phyloP scores from a whole-genome alignment of 257 asterid species.

The Paulownia fortunei region DNA sequence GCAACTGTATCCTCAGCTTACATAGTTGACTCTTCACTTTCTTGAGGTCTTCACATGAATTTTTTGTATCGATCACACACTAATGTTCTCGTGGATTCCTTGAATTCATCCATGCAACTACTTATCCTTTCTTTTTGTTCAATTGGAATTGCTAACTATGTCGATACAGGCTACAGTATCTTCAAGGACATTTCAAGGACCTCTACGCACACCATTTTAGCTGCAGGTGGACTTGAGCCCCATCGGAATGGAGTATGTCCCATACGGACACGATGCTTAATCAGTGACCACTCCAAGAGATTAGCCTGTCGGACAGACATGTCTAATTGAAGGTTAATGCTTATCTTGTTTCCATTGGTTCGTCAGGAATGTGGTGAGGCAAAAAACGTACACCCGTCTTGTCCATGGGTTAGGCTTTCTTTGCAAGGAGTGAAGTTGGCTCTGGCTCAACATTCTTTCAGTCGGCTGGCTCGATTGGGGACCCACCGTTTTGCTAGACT shows the following conservation, averaged over 20 bases:
- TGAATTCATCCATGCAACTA: background rate
- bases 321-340: constrained; percentile 33
- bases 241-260: background rate
- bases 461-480: background rate
- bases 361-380: constrained; percentile 39
- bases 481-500: background rate
- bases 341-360: constrained; percentile 42
- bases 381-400: constrained; percentile 32
- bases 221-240: constrained; percentile 46
- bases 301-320: constrained; percentile 11
- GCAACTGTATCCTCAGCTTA: background rate
- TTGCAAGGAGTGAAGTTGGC: constrained; percentile 11
- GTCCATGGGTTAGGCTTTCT: constrained; percentile 21
- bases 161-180: constrained; percentile 58
- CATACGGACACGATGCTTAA: constrained; percentile 1
- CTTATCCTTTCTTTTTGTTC: background rate
- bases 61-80: background rate
- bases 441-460: constrained; percentile 11
- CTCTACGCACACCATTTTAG: constrained; percentile 68
- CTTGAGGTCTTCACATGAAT: background rate
- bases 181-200: constrained; percentile 70
- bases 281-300: constrained; percentile 35
- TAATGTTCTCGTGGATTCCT: background rate
- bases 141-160: background rate
- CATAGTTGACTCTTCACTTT: background rate